These are phyloP conservation scores for Leucaena leucocephala DNA, from an alignment of 306 rosid species.

Conservation along the genomic window DNA sequence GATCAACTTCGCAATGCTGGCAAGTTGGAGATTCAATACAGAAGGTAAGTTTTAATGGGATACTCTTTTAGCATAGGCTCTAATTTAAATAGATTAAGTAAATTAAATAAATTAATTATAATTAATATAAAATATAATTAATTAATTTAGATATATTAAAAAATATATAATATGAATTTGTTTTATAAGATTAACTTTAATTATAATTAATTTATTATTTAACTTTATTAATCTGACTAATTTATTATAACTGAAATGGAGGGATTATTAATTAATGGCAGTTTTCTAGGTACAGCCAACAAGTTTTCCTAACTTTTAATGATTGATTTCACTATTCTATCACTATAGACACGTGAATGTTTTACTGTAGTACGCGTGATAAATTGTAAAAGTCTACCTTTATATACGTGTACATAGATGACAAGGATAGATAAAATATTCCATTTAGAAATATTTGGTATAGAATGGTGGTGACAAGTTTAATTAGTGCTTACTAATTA, in stretches of 20 bases:
- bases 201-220: no score
- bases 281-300: neutral
- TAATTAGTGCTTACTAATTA: neutral
- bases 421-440: neutral
- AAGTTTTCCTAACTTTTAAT: neutral
- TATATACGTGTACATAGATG: neutral
- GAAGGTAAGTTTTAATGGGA: constrained; percentile 44
- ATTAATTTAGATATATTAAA: no score
- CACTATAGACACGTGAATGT: neutral
- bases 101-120: no score
- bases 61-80: no score
- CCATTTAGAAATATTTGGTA: neutral
- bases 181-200: no score
- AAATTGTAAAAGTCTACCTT: neutral
- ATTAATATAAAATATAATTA: no score
- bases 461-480: neutral
- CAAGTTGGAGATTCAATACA: constrained; percentile 53
- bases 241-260: no score
- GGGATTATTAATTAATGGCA: neutral
- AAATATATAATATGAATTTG: no score
- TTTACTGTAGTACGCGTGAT: neutral
- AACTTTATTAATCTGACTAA: no score
- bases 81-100: no score
- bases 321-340: neutral
- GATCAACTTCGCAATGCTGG: constrained; percentile 59